Base-by-base conservation (phyloP, 202 grass and related monocot species). In the Panicum hallii region DNA sequence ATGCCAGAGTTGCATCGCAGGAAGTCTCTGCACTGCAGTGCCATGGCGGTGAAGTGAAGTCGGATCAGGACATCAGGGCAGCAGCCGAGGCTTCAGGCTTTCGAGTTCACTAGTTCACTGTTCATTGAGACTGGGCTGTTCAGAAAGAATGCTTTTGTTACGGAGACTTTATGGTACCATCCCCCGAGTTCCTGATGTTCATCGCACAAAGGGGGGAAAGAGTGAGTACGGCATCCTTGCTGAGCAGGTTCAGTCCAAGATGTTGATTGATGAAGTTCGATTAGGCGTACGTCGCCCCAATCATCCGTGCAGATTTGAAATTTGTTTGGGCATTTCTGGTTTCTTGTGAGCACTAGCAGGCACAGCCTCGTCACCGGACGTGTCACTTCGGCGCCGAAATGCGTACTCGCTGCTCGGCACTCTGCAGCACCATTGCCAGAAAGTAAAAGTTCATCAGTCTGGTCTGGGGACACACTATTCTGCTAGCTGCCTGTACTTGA, bases 321-420 rank as follows among this genome's bases (percentile, higher is more conserved):
- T 46, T 23, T 45, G 42, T 47, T 14, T 15, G 20, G 0, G n/a
- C n/a, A 14, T 47, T 15, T 12, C n/a, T 23, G 19, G 19, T 22
- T 44, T 44, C 41, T 70, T 70, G 67, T 46, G 23, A 9, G 12
- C 46, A 19, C 6, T 50, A 14, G 5, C 23, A 28, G 69, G 23
- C 69, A 26, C 23, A 30, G 1, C 42, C 6, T 70, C 43, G 20
- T 71, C 68, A 6, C 13, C 7, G 14, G 45, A 50, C 13, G 45
- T 50, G 70, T 72, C 70, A 64, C 65, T 78, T 77, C 11, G 9
- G 42, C 20, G 44, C 57, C 50, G 72, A 70, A 70, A 53, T 62
- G 53, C 62, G 32, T 63, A 77, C 34, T 43, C 43, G 55, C 30
- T 63, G 14, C 36, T 44, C 20, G 58, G 44, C 30, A 63, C 17